Base-by-base conservation (phyloP, 1,284 basidiomycete species). In the Naganishia cerealis region DNA sequence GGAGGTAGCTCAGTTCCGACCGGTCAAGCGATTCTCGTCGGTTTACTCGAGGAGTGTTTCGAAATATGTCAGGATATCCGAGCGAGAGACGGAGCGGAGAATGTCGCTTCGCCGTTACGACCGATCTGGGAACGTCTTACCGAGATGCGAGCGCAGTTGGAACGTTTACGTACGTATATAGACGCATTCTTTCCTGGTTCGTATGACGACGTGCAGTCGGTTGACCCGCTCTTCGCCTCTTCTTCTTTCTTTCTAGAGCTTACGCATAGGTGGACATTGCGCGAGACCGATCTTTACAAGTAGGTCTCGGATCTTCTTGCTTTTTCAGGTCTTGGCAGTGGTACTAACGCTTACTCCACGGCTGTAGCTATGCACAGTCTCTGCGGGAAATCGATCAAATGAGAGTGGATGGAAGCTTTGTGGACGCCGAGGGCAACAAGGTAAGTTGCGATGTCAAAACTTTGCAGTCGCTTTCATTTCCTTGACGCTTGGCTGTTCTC, bases 331-430 rank as follows among this genome's bases (percentile, higher is more conserved):
- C 36, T 21, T 7, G 18, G 8, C 16, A 69, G 74, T 72, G 40
- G 7, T n/a, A 59, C 69, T 72, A 76, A 71, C 71, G 78, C 40
- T 13, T 50, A 8, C 21, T 3, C 21, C 21, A 50, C 24, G 46
- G 46, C n/a, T 78, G 73, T 77, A 85, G 84, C 80, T 99, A 96
- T 80, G 92, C 92, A 48, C 84, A 95, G 62, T 92, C 92, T 76
- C 82, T 99, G 72, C 91, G 95, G 76, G 94, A 99, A 79, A 94
- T 99, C 65, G 95, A 99, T 81, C 89, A 91, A 78, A 92, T 98
- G 91, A 85, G 95, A 26, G 87, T 98, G 8, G 92, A 98, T 72
- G 95, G 95, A 71, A 96, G 96, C 81, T 99, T 98, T 78, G 88
- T 97, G 33, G 94, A 99, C 76, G 86, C 90, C 0, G 92, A 97